Evolutionary conservation across 176 grass and related monocot species (phyloP).

Genomic region (Zizania latifolia): DNA sequence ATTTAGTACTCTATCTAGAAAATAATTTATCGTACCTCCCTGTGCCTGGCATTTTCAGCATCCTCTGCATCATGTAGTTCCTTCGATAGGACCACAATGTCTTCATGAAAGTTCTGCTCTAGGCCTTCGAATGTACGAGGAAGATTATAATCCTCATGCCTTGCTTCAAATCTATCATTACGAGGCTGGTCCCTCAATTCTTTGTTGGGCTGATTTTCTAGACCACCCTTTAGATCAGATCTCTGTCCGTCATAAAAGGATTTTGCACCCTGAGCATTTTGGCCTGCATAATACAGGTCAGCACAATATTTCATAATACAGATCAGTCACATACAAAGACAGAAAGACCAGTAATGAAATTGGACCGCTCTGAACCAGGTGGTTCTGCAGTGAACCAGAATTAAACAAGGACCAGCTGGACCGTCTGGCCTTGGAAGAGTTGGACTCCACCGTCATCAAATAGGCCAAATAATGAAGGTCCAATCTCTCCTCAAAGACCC

Average conservation of each 20-base stretch:
- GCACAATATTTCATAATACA: neutral
- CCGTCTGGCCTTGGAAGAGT: neutral
- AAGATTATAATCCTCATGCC: conserved; percentile 46
- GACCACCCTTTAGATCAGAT: conserved; percentile 54
- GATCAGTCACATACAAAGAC: neutral
- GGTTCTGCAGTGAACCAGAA: neutral
- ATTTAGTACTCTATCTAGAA: neutral
- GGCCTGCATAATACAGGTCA: conserved; percentile 31
- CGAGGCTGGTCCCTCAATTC: conserved; percentile 42
- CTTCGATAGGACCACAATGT: conserved; percentile 62
- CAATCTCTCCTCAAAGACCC: neutral
- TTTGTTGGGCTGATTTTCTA: conserved; percentile 49
- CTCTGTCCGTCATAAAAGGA: conserved; percentile 63
- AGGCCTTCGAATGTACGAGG: conserved; percentile 76
- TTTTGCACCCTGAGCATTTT: conserved; percentile 33
- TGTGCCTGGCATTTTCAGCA: conserved; percentile 77
- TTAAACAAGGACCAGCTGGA: neutral
- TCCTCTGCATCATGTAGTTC: conserved; percentile 82
- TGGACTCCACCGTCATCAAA: neutral
- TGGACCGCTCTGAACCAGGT: neutral
- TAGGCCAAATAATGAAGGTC: neutral
- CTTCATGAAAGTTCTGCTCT: conserved; percentile 83
- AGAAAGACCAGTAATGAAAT: neutral
- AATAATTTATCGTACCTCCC: conserved; percentile 49
- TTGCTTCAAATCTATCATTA: conserved; percentile 41